phyloP scores from a whole-genome alignment of 2,329 filamentous ascomycete species.

The Plenodomus tracheiphilus region DNA sequence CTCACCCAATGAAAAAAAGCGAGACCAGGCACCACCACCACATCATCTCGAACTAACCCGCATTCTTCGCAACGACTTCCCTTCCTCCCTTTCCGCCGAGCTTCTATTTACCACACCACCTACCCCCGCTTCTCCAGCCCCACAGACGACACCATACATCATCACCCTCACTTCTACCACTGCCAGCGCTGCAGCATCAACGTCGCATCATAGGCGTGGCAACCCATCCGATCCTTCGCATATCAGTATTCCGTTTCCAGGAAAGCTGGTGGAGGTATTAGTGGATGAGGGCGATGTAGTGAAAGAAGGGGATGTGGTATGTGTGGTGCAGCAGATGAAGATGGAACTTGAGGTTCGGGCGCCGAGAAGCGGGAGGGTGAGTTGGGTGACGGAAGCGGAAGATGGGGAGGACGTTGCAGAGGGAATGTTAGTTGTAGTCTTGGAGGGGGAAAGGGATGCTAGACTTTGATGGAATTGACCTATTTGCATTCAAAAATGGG shows the following conservation, averaged over 20 bases:
- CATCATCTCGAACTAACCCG: constrained; percentile 60
- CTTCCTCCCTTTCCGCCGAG: constrained; percentile 57
- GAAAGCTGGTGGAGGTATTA: constrained; percentile 62
- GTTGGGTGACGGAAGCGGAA: constrained; percentile 58
- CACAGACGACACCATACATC: constrained; percentile 48
- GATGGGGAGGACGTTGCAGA: constrained; percentile 61
- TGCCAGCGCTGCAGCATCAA: constrained; percentile 45
- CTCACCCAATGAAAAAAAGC: constrained; percentile 17
- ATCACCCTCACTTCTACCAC: constrained; percentile 52
- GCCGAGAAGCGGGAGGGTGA: constrained; percentile 51
- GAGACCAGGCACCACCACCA: constrained; percentile 20
- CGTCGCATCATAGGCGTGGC: constrained; percentile 52
- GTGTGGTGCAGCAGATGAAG: constrained; percentile 69
- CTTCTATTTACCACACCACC: constrained; percentile 55
- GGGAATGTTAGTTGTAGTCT: constrained; percentile 56
- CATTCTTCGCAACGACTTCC: constrained; percentile 64
- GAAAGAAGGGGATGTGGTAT: constrained; percentile 56
- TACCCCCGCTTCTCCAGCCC: constrained; percentile 49
- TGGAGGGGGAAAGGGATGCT: constrained; percentile 41
- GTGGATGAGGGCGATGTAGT: constrained; percentile 60
- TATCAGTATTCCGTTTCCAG: constrained; percentile 60
- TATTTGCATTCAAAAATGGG: too few relatives aligned
- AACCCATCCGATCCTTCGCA: constrained; percentile 56
- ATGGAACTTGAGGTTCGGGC: constrained; percentile 68
- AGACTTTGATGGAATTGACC: constrained; percentile 4